These are phyloP conservation scores for Leccinum pachyderme DNA, from an alignment of 1,284 basidiomycete genomes.

Conservation along the genomic window DNA sequence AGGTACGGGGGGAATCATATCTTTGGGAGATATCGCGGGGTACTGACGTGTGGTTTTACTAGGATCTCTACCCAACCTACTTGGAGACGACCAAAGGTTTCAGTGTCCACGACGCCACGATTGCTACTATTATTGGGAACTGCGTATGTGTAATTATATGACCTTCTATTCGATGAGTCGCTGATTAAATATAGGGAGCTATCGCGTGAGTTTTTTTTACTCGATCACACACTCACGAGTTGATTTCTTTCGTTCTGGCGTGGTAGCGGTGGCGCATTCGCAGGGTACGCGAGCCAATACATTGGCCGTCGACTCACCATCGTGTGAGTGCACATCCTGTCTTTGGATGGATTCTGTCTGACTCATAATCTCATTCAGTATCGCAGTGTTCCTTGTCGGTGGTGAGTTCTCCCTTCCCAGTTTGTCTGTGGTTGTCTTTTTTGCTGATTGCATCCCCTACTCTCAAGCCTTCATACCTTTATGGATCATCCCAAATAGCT, in stretches of 20 bases:
- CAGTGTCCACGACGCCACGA: constrained; percentile 59
- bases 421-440: background rate
- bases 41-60: constrained; percentile 2
- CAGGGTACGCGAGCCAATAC: constrained; percentile 81
- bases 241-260: constrained; percentile 8
- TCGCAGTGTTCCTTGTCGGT: constrained; percentile 57
- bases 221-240: background rate
- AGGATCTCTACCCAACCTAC: constrained; percentile 82
- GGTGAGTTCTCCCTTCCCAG: constrained; percentile 12
- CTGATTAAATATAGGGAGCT: constrained; percentile 58
- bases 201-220: constrained; percentile 47
- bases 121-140: constrained; percentile 91
- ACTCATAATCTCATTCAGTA: constrained; percentile 31
- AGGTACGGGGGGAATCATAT: constrained; percentile 35
- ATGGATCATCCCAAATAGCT: constrained; percentile 78
- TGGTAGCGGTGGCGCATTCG: constrained; percentile 68
- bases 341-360: background rate
- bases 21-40: background rate
- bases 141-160: constrained; percentile 50
- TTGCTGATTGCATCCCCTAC: background rate
- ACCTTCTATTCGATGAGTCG: background rate
- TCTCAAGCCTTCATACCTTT: constrained; percentile 68
- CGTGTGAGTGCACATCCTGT: constrained; percentile 42
- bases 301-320: constrained; percentile 88
- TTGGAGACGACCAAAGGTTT: constrained; percentile 63